Base-by-base conservation (phyloP, 768 basidiomycete genomes). In the Mrakia frigida region DNA sequence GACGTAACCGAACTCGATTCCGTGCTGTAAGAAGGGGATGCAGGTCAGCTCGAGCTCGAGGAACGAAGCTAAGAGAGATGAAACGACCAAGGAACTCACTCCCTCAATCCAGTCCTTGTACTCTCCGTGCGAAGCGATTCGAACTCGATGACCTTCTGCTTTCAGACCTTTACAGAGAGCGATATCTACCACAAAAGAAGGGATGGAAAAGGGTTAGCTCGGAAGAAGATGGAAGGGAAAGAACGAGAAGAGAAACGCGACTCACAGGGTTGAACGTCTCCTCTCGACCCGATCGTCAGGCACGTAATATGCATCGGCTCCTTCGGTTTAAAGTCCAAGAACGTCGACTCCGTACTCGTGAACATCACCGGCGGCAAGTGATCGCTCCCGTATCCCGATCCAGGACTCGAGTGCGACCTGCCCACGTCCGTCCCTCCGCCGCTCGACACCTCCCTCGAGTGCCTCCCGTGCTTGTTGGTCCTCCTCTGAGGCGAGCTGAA, bases 21-120 rank as follows among this genome's bases (percentile, higher is more conserved):
- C 94, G 82, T 98, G 87, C 94, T 97, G 79, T 56, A 21, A 77
- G 72, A 31, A 67, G 25, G 39, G 56, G 16, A 73, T 61, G 41
- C 14, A 1, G n/a, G 56, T 39, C 31, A 52, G 37, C 28, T 41
- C 6, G 43, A 52, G 43, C 43, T 60, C 67, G 41, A 67, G 16
- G 18, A 43, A 35, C n/a, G n/a, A n/a, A n/a, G n/a, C n/a, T n/a
- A 43, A 39, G 50, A 16, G 41, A 60, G 9, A 25, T 11, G 18
- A 18, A 18, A 67, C 0, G 46, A 25, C 25, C 2, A 23, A n/a
- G n/a, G n/a, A 25, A 86, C 93, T 84, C 80, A 96, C 94, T 74
- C 92, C 89, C 86, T 94, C 93, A 76, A 97, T 90, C 96, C 96
- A 99, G 63, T 91, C 90, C 82, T 89, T 88, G 84, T 95, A 99